phyloP scores from a whole-genome alignment of 2,329 filamentous ascomycete species.

The Ceratocystis papillata region DNA sequence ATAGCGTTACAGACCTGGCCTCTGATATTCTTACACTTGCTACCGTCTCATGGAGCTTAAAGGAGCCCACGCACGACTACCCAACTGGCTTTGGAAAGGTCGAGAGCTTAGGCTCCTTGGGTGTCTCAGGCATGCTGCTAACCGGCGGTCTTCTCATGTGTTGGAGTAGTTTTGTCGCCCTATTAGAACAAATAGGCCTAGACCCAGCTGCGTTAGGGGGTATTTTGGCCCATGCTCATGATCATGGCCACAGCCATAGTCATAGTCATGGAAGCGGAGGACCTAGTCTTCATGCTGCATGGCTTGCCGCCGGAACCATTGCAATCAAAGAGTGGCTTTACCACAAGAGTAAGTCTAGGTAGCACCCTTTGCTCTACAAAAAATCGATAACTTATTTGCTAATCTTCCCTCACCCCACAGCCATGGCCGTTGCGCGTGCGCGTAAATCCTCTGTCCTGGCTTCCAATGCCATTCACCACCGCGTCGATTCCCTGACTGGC shows the following conservation, averaged over 20 bases:
- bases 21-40: constrained; percentile 89
- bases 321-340: constrained; percentile 95
- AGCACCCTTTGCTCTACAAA: not conserved
- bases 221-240: constrained; percentile 52
- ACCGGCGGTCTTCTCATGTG: constrained; percentile 89
- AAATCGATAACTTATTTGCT: not conserved
- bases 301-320: constrained; percentile 85
- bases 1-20: constrained; percentile 88
- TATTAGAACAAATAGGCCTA: constrained; percentile 25
- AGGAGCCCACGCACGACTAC: constrained; percentile 70
- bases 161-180: constrained; percentile 50
- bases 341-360: constrained; percentile 66
- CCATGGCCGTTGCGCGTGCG: constrained; percentile 89
- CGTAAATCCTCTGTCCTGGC: constrained; percentile 92
- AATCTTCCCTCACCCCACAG: constrained; percentile 35
- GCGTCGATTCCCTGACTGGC: constrained; percentile 88
- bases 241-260: constrained; percentile 53
- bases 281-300: constrained; percentile 86
- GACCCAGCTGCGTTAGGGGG: constrained; percentile 44
- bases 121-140: constrained; percentile 83
- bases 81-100: constrained; percentile 92
- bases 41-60: constrained; percentile 87
- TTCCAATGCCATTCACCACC: constrained; percentile 92
- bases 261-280: constrained; percentile 40
- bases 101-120: constrained; percentile 88